Percentiles rank a stretch among this genome's conserved stretches.
These are phyloP conservation scores for Orobanche coerulescens DNA, from an alignment of 257 asterid species.

Conservation along the genomic window DNA sequence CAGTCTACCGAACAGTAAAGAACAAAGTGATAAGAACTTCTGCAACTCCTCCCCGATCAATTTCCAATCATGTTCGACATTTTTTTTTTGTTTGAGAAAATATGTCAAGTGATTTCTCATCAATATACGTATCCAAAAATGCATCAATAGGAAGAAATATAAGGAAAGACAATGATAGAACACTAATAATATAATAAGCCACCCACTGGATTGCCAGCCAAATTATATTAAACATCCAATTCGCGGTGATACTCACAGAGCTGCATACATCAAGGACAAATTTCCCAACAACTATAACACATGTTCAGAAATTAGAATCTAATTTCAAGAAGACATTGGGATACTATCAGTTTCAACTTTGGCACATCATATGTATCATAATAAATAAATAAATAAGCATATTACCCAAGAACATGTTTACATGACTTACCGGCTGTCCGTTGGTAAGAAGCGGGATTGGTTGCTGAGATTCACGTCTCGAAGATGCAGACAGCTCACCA, in stretches of 20 bases:
- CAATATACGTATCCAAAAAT: background rate
- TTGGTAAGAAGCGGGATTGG: constrained; percentile 86
- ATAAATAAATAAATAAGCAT: no score
- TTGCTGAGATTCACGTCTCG: constrained; percentile 73
- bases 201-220: background rate
- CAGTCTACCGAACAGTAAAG: no score
- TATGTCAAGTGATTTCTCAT: background rate
- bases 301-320: no score
- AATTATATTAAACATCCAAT: background rate
- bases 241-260: background rate
- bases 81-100: background rate
- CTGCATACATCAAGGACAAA: no score
- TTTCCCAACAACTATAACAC: background rate
- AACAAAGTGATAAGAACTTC: no score
- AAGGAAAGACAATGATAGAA: background rate
- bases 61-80: background rate
- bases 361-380: no score
- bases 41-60: constrained; percentile 6
- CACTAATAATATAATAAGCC: background rate
- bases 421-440: constrained; percentile 60
- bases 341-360: no score
- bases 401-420: constrained; percentile 1
- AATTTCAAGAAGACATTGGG: no score
- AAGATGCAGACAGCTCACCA: constrained; percentile 73
- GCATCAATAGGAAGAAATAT: background rate